These are phyloP conservation scores for Pulicaria dysenterica DNA, from an alignment of 129 eudicot genomes.

Conservation along the genomic window DNA sequence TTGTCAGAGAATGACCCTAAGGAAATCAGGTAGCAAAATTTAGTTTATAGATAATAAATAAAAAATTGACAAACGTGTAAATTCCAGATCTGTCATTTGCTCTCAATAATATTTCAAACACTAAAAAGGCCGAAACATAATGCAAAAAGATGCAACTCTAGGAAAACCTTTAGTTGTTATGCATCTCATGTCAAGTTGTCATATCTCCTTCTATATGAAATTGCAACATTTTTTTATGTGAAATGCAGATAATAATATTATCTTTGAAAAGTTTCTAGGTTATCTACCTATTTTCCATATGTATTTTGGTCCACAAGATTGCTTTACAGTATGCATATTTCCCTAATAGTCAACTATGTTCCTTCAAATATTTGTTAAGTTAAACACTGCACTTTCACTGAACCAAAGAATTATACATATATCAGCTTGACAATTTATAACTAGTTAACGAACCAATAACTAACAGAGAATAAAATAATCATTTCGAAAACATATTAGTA, in stretches of 20 bases:
- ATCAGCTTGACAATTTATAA: neutral
- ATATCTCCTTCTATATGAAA: no score
- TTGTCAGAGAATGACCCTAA: slow-evolving; percentile 81
- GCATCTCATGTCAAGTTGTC: no score
- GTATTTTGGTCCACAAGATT: neutral
- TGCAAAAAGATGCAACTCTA: neutral
- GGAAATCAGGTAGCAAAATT: neutral
- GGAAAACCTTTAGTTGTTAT: no score
- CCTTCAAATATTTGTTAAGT: neutral
- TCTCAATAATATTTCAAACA: neutral
- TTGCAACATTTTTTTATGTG: no score
- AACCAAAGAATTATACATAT: neutral
- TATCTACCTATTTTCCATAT: no score
- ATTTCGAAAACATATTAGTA: neutral
- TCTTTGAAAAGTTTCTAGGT: no score
- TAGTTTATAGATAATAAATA: neutral
- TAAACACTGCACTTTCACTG: neutral
- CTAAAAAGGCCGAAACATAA: neutral
- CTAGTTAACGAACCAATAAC: neutral
- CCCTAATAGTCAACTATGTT: neutral
- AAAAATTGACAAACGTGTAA: neutral
- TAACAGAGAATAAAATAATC: neutral
- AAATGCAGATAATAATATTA: no score
- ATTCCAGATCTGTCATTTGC: slow-evolving; percentile 1
- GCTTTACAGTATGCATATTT: neutral